Evolutionary conservation across 1,284 basidiomycete genomes (phyloP), one percentile per base, ranked within the genome.

Genomic region (Schizophyllum commune): DNA sequence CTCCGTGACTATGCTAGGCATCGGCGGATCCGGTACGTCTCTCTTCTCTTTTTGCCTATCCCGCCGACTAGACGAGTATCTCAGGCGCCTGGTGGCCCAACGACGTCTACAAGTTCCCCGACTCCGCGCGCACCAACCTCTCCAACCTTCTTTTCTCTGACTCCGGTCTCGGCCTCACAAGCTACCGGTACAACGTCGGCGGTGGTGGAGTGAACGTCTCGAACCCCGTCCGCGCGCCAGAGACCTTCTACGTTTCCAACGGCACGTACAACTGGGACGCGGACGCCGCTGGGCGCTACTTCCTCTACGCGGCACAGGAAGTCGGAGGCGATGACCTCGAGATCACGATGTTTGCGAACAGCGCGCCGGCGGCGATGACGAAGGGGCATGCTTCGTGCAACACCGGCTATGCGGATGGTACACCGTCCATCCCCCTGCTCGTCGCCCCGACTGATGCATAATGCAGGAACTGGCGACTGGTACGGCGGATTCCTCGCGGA

Each of bases 321-420:
- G 59, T 58, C n/a, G 64, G 64, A 15, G 65, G 22, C 9, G n/a
- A 32, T 32, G 22, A 20, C 32, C 11, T 55, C 11, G 27, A 20
- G 53, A 32, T 75, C 27, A 75, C 74, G 15, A 70, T 69, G 60
- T 75, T 75, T 59, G 72, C 69, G 9, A 75, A 74, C 57, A 74
- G 71, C 59, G 73, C 74, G 17, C 74, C 74, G 9, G 70, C 74
- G 3, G 64, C 65, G 39, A 62, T 75, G 59, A 75, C 74, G 4
- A 67, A 67, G 27, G 70, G 69, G 15, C 60, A 65, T 5, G 67
- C 70, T 17, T 73, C 73, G 60, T 75, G 73, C 61, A 71, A 69
- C 62, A 67, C 70, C 8, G 62, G 63, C 17, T 74, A 73, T 60
- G 72, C 72, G 0, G 67, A 58, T 51, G 71, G 72, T 72, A 56